Conservation (phyloP, 2,329 filamentous ascomycete genomes). For the Aspergillus bombycis region DNA sequence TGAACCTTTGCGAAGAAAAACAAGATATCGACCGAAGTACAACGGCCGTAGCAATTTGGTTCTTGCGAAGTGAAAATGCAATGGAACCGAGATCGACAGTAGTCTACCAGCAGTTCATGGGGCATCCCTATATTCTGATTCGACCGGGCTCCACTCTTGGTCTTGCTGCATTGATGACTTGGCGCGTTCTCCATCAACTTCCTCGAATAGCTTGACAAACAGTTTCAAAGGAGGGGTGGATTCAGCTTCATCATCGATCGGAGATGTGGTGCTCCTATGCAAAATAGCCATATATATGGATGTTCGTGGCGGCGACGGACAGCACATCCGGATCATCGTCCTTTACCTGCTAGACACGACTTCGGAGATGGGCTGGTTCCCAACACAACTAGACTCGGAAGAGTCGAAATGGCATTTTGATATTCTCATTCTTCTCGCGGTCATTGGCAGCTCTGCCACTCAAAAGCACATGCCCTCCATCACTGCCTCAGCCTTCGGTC, state of each 20-base stretch:
- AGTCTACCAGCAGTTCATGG: background rate
- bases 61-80: background rate
- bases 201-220: background rate
- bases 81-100: background rate
- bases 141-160: too few species aligned
- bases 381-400: conserved; percentile 5
- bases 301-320: too few species aligned
- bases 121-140: background rate
- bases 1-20: too few species aligned
- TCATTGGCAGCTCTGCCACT: conserved; percentile 64
- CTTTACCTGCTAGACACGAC: too few species aligned
- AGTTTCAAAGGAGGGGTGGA: background rate
- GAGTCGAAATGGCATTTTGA: conserved; percentile 56
- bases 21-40: background rate
- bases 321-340: too few species aligned
- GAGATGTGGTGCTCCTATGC: background rate
- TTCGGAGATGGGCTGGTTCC: conserved; percentile 14
- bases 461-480: conserved; percentile 61
- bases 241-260: background rate
- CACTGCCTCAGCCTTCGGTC: conserved; percentile 59
- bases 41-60: background rate
- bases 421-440: conserved; percentile 64
- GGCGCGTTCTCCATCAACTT: background rate
- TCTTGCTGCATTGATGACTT: background rate
- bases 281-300: background rate